Base-by-base conservation (phyloP, 1,139 yeast genomes). In the Candida labiduridarum region DNA sequence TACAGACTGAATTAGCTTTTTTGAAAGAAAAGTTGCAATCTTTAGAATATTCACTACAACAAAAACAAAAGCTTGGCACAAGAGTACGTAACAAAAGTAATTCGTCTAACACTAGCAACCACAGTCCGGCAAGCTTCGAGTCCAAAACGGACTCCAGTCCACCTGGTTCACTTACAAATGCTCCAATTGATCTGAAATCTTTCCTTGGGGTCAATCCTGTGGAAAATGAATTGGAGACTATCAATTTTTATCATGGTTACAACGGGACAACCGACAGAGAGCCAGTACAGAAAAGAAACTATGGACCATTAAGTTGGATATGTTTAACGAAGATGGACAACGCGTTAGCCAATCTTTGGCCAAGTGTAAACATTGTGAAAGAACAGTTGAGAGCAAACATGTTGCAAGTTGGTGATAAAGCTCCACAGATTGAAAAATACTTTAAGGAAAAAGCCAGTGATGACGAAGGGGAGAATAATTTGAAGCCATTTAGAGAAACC, bases 251-350 rank as follows among this genome's bases (percentile, higher is more conserved):
- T 52, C 63, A 63, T n/a, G 69, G 70, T 2, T 70, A 71, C 51
- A 56, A 62, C 14, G 60, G 72, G 5, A 51, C 71, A 1, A 56
- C 57, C 19, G 60, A 60, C 41, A 60, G 62, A 43, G 72, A 64
- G 27, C 67, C 68, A 2, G 41, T 61, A 3, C 51, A 66, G 22
- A 53, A 68, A 51, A 53, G 63, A 34, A 59, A 62, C 43, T 66
- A 61, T 52, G 72, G 76, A 1, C 77, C 78, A 1, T 63, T 74
- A 33, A 61, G 71, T n/a, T 71, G 77, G 75, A 50, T 66, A 4
- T 56, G 72, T 12, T 53, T 73, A 34, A 58, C 71, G 47, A 61
- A 63, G 47, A 49, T 63, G 29, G 78, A 74, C 51, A 47, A 52
- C 27, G 63, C 65, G 1, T 48, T 61, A 30, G 47, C 49, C 5